Conservation (phyloP, 2,329 filamentous ascomycete species). For the Lecanicillium sp. region DNA sequence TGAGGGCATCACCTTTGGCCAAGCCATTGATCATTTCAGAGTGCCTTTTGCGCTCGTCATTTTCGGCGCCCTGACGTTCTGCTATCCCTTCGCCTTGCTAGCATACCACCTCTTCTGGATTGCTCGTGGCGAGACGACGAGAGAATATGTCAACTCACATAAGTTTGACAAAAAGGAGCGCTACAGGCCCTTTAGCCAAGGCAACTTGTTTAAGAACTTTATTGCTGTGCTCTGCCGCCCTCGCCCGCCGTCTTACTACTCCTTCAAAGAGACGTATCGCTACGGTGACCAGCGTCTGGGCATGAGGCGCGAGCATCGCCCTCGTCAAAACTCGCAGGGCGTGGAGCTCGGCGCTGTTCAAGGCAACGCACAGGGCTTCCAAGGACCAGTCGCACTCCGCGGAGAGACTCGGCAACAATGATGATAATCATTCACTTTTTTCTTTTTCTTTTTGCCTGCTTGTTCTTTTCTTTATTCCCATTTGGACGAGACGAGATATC, state of each 20-base stretch:
- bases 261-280: conserved; percentile 71
- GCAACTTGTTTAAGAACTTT: conserved; percentile 70
- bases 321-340: conserved; percentile 46
- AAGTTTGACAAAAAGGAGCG: conserved; percentile 91
- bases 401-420: conserved; percentile 24
- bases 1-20: conserved; percentile 59
- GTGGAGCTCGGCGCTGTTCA: conserved; percentile 70
- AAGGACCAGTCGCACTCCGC: conserved; percentile 46
- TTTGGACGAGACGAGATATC: not conserved
- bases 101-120: conserved; percentile 90
- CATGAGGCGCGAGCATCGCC: conserved; percentile 30
- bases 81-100: conserved; percentile 79
- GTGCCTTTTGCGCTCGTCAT: conserved; percentile 86
- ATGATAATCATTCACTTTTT: conserved; percentile 9
- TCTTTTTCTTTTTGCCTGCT: conserved; percentile 1
- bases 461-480: not conserved
- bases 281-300: conserved; percentile 83
- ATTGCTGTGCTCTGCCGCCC: conserved; percentile 75
- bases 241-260: conserved; percentile 79
- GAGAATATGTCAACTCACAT: conserved; percentile 92
- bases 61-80: conserved; percentile 66
- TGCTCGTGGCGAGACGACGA: conserved; percentile 84
- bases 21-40: conserved; percentile 63
- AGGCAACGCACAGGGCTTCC: conserved; percentile 40
- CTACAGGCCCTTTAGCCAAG: conserved; percentile 83